A percentile compares a stretch with the other conserved stretches of the same genome.
These are phyloP conservation scores for Panicum hallii DNA, from an alignment of 202 grass and related monocot species.

Conservation along the genomic window DNA sequence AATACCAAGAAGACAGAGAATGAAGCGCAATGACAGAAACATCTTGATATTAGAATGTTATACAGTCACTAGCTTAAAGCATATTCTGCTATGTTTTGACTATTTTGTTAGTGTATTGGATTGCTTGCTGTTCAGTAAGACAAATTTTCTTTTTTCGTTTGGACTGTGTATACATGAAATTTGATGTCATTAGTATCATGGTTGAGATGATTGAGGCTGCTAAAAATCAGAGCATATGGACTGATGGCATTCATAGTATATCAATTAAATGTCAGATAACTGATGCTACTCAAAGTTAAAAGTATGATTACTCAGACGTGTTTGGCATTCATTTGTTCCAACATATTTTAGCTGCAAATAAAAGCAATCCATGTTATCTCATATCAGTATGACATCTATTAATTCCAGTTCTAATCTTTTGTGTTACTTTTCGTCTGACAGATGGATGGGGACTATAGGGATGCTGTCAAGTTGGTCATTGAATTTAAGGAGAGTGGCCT, in stretches of 20 bases:
- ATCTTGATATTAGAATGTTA: constrained; percentile 37
- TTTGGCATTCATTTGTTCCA: not conserved
- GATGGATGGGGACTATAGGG: constrained; percentile 82
- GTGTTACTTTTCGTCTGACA: constrained; percentile 48
- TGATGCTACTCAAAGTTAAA: constrained; percentile 3
- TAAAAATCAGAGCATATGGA: constrained; percentile 18
- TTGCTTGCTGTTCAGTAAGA: not conserved
- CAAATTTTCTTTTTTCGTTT: not conserved
- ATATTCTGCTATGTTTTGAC: constrained; percentile 9
- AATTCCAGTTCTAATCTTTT: not conserved
- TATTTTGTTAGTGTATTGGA: not conserved
- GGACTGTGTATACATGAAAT: constrained; percentile 22
- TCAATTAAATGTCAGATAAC: not conserved
- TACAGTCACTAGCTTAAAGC: not conserved
- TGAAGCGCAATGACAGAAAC: not conserved
- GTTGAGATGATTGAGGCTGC: not conserved
- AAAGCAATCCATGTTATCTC: constrained; percentile 13
- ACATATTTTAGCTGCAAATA: constrained; percentile 22
- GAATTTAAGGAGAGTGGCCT: constrained; percentile 82
- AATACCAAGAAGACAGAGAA: not conserved
- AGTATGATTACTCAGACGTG: not conserved
- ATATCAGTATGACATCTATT: not conserved
- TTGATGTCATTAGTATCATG: constrained; percentile 6
- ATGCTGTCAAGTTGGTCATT: constrained; percentile 76
- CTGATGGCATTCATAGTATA: not conserved